Percentiles rank a stretch among this genome's conserved stretches.
phyloP scores from a whole-genome alignment of 768 basidiomycete genomes.

The Phaffia australis region DNA sequence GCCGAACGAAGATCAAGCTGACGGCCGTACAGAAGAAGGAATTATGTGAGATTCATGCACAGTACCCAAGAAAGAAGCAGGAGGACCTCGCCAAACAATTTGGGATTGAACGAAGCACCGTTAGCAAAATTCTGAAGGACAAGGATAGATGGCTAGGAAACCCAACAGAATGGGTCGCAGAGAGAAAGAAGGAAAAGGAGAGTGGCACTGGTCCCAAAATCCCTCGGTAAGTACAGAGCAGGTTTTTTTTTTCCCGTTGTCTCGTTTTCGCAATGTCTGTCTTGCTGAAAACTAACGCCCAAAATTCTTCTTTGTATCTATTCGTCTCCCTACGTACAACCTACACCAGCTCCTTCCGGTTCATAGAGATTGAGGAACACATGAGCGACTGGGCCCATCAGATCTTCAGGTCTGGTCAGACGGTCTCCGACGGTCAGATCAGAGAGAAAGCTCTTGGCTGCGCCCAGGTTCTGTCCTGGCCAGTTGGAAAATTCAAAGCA shows the following conservation, averaged over 20 bases:
- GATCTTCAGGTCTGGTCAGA: slow-evolving; percentile 24
- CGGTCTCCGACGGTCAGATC: slow-evolving; percentile 57
- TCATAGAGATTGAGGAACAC: slow-evolving; percentile 56
- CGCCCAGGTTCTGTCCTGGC: slow-evolving; percentile 48
- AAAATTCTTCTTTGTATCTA: not conserved
- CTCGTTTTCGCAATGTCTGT: too few species aligned
- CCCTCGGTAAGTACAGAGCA: not conserved
- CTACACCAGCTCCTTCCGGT: slow-evolving; percentile 33
- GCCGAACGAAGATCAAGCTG: slow-evolving; percentile 39
- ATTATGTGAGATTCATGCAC: slow-evolving; percentile 58
- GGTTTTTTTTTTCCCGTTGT: not conserved
- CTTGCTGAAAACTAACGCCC: slow-evolving; percentile 2
- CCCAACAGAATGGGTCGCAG: slow-evolving; percentile 30
- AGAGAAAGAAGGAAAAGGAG: slow-evolving; percentile 40
- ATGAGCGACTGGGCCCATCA: slow-evolving; percentile 27
- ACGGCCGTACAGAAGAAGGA: slow-evolving; percentile 61
- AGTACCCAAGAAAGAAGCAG: slow-evolving; percentile 60
- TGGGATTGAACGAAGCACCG: slow-evolving; percentile 80
- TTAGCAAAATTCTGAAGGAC: slow-evolving; percentile 80
- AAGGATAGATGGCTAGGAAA: slow-evolving; percentile 72
- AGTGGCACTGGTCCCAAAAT: too few species aligned
- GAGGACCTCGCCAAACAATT: slow-evolving; percentile 70
- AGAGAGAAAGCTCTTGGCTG: slow-evolving; percentile 59
- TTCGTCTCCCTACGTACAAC: not conserved
- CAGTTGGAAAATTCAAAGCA: slow-evolving; percentile 74